Evolutionary conservation across 805 yeast species (phyloP).

Genomic region (Candida endomychidarum): DNA sequence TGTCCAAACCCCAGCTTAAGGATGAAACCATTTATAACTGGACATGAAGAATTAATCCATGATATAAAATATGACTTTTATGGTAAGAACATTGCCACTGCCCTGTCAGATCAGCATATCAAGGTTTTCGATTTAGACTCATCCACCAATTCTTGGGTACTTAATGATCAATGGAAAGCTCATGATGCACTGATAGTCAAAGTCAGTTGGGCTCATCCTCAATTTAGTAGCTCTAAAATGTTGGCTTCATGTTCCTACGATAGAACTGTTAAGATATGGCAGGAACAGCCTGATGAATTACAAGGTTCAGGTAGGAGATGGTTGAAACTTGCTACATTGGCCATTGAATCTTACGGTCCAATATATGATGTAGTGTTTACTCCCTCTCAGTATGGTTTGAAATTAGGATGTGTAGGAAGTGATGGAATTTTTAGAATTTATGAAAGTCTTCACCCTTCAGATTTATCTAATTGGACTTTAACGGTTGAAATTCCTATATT

Average conservation of each 20-base stretch:
- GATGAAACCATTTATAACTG: conserved; percentile 75
- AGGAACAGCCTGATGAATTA: conserved; percentile 78
- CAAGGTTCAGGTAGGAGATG: conserved; percentile 82
- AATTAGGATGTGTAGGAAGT: conserved; percentile 82
- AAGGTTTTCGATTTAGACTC: conserved; percentile 80
- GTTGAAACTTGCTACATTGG: conserved; percentile 70
- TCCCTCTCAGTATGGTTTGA: conserved; percentile 77
- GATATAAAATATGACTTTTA: conserved; percentile 91
- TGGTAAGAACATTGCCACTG: conserved; percentile 89
- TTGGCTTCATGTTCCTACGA: conserved; percentile 90
- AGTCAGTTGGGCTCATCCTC: conserved; percentile 92
- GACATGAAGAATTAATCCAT: conserved; percentile 90
- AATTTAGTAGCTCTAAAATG: conserved; percentile 71
- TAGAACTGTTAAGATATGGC: conserved; percentile 86
- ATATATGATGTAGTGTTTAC: conserved; percentile 88
- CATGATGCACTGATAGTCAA: conserved; percentile 86
- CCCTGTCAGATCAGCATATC: conserved; percentile 91
- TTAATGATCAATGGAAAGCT: conserved; percentile 91
- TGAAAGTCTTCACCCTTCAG: conserved; percentile 89
- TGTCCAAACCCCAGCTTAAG: not conserved
- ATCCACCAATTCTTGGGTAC: conserved; percentile 69
- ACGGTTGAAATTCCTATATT: conserved; percentile 69
- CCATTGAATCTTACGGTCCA: conserved; percentile 82
- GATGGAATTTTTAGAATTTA: conserved; percentile 85
- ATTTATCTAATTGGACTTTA: conserved; percentile 76